Evolutionary conservation across 2,329 filamentous ascomycete species (phyloP), one percentile per base, ranked within the genome.

Genomic region (Talaromyces amestolkiae): DNA sequence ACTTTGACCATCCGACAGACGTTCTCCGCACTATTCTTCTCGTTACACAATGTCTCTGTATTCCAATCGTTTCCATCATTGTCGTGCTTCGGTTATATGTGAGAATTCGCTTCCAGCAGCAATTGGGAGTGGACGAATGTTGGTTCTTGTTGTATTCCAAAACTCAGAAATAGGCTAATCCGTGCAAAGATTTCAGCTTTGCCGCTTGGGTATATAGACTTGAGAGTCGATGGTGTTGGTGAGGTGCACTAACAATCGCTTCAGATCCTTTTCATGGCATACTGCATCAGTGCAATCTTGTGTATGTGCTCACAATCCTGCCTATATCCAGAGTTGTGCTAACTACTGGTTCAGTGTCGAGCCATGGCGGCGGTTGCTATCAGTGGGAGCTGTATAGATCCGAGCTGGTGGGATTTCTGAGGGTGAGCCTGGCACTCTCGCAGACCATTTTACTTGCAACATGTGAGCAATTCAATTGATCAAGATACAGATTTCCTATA

Each of bases 321-420:
- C 35, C 9, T 24, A 31, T 58, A 8, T n/a, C 15, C 27, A 31
- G 31, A 39, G 35, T 37, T 17, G 9, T 19, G 35, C 33, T 58
- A 39, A 58, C 19, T 60, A 27, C 37, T 47, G 43, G 43, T 17
- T 51, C 17, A 61, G 76, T 78, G 54, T 70, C 72, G 10, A 65
- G 73, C 22, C 69, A 76, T 69, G 77, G 77, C n/a, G 77, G 76
- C 39, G 77, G 77, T 24, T 74, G 73, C 33, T 70, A 76, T 68
- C 68, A 71, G 24, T 64, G 64, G 41, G 71, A 77, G 24, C 69
- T 78, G 22, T 66, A 66, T 2, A 17, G 61, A 3, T 33, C 60
- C 3, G 60, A 73, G 4, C 31, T 72, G 22, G 66, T 71, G 2
- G 37, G 68, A 19, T 78, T 74, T 61, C 70, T 68, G 41, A 76